Base-by-base conservation (phyloP, 805 yeast species). In the Cyberlindnera maritima region DNA sequence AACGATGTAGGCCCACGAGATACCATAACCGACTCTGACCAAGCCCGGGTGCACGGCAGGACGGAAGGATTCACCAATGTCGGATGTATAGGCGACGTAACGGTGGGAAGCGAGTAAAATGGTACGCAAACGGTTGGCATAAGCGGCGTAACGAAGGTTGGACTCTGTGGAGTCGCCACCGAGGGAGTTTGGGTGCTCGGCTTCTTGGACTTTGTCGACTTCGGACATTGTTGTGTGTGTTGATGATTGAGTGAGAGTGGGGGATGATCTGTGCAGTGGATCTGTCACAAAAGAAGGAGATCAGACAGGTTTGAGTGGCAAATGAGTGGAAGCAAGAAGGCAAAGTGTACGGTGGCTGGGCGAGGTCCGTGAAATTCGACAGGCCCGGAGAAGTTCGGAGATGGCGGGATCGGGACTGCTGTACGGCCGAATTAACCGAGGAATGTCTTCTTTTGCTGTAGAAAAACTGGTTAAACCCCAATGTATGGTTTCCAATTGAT, bases 71-170 rank as follows among this genome's bases (percentile, higher is more conserved):
- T 87, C 96, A 28, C 96, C 96, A 56, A 87, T 80, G 62, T 87
- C 96, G 0, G 91, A 84, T 2, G 95, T 86, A 65, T 88, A 87
- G 1, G 96, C 96, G 21, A 87, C 88, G 59, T 87, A 88, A 57
- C 95, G 69, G 61, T 85, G 92, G 14, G 91, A 78, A 6, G 94
- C 88, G 42, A 74, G 56, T 40, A 85, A 70, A 49, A 87, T 81
- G 9, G 90, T 85, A 62, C 90, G 71, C 39, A 85, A 60, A 58
- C 95, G 68, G 62, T 82, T 82, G 50, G 91, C 90, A 63, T 87
- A 87, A 9, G 92, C 95, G 4, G 92, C 88, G 61, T 87, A 87
- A 74, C 95, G 80, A 39, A 85, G 61, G 43, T 61, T 62, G 19
- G 77, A 65, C 39, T 76, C 80, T 5, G 76, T 71, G 31, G 76